Percentiles rank a stretch among this genome's conserved stretches.
These are phyloP conservation scores for Stachybotrys elegans DNA, from an alignment of 2,329 filamentous ascomycete genomes.

Conservation along the genomic window DNA sequence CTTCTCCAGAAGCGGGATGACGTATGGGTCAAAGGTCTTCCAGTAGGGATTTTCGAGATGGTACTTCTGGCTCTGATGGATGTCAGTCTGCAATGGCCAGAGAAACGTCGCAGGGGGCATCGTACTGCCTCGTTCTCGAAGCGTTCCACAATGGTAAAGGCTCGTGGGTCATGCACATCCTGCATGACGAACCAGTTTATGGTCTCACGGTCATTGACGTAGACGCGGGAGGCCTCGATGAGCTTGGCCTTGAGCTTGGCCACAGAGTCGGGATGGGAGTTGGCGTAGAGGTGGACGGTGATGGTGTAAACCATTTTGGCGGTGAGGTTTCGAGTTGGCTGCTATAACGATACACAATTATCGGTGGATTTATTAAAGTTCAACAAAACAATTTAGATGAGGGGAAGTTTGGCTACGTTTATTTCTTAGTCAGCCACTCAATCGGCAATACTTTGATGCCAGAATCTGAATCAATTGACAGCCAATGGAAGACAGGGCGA, in stretches of 20 bases:
- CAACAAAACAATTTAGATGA: too few species aligned
- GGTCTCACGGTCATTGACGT: constrained; percentile 67
- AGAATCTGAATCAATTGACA: too few species aligned
- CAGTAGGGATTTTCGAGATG: constrained; percentile 67
- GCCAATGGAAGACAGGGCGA: too few species aligned
- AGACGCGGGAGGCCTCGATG: constrained; percentile 67
- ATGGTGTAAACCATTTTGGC: constrained; percentile 62
- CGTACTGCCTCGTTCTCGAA: constrained; percentile 61
- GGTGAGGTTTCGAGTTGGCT: neutral
- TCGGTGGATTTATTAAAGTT: too few species aligned
- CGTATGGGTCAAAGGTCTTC: constrained; percentile 72
- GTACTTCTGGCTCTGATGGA: constrained; percentile 49
- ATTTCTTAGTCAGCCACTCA: too few species aligned
- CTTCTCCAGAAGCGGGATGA: constrained; percentile 61
- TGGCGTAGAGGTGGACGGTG: constrained; percentile 65
- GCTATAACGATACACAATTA: neutral
- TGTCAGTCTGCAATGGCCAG: constrained; percentile 3
- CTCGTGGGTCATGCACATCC: constrained; percentile 59
- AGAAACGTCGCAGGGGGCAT: neutral
- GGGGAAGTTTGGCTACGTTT: too few species aligned
- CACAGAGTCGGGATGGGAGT: constrained; percentile 58
- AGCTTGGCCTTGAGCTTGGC: constrained; percentile 66
- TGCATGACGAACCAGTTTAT: constrained; percentile 75
- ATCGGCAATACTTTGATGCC: too few species aligned
- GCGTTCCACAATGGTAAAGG: constrained; percentile 72